Conservation (phyloP, 148 eudicot species). For the Spergularia bocconei region DNA sequence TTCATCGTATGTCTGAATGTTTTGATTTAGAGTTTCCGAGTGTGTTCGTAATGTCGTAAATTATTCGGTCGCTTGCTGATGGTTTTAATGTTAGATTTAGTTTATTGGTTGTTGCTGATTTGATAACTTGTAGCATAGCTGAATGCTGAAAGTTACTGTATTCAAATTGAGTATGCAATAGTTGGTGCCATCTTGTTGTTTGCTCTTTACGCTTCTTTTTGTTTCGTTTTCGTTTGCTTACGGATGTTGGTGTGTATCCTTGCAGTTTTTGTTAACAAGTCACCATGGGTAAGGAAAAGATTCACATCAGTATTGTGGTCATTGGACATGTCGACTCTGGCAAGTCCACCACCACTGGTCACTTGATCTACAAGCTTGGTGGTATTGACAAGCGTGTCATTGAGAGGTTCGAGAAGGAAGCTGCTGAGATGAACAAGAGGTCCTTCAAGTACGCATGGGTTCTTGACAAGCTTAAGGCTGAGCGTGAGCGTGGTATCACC, state of each 20-base stretch:
- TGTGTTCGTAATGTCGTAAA: no score
- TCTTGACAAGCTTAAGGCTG: conserved; percentile 55
- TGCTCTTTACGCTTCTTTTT: no score
- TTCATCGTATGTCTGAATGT: no score
- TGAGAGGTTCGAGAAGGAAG: conserved; percentile 59
- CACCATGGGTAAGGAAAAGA: conserved; percentile 51
- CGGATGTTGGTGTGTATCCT: background rate
- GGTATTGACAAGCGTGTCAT: conserved; percentile 62
- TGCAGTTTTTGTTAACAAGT: background rate
- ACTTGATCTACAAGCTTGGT: conserved; percentile 59
- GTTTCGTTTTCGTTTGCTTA: no score
- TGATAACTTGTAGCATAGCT: no score
- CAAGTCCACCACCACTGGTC: conserved; percentile 55
- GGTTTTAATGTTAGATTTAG: no score
- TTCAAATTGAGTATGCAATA: no score
- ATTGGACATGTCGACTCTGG: conserved; percentile 62
- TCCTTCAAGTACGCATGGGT: conserved; percentile 64
- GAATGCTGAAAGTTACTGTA: no score
- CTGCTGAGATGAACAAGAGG: conserved; percentile 68
- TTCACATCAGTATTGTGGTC: conserved; percentile 47
- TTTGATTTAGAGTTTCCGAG: no score
- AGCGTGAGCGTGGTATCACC: conserved; percentile 51
- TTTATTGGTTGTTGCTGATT: no score
- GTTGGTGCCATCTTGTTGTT: no score
- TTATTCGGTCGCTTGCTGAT: no score